Evolutionary conservation across 805 yeast genomes (phyloP).

Genomic region (Hanseniaspora guilliermondii): DNA sequence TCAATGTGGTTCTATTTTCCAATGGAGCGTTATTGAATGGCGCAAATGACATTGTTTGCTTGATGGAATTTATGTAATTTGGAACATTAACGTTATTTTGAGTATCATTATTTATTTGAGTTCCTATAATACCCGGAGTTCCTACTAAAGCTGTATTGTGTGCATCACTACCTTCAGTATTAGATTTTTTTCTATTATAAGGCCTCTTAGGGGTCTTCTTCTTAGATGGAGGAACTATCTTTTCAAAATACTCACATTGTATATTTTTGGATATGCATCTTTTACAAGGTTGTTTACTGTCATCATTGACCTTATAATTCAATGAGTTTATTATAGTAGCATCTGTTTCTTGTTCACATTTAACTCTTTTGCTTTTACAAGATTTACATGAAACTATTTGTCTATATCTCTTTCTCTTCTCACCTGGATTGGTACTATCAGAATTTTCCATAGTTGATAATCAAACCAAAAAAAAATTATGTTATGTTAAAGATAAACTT

Average conservation of each 20-base stretch:
- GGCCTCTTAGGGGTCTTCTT: not conserved
- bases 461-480: too few species aligned
- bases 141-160: not conserved
- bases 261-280: constrained; percentile 1
- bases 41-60: not conserved
- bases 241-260: constrained; percentile 8
- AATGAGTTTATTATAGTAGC: not conserved
- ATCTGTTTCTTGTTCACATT: constrained; percentile 45
- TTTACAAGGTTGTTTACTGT: not conserved
- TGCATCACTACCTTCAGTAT: not conserved
- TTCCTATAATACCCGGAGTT: not conserved
- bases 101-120: not conserved
- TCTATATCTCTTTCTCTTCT: constrained; percentile 21
- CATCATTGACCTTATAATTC: not conserved
- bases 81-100: not conserved
- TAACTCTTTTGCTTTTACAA: constrained; percentile 52
- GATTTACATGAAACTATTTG: constrained; percentile 36
- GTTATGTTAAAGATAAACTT: too few species aligned
- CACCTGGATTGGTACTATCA: constrained; percentile 1
- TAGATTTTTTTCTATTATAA: not conserved
- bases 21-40: not conserved
- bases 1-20: not conserved
- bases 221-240: not conserved
- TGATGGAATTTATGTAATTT: not conserved
- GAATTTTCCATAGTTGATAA: constrained; percentile 10